Conservation (phyloP, 371 early-diverging fungal species). For the Apophysomyces variabilis region DNA sequence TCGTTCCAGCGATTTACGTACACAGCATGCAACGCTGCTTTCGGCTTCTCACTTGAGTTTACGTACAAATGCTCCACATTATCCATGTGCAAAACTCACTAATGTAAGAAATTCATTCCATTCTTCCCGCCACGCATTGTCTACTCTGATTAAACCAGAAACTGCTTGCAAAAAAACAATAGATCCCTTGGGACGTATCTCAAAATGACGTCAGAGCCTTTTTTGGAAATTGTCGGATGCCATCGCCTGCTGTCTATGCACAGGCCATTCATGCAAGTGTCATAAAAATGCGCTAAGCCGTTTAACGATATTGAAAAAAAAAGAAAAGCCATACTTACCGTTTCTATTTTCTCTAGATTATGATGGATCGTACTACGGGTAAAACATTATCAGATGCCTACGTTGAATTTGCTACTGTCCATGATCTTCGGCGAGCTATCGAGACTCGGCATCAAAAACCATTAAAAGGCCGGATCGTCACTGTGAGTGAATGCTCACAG, state of each 20-base stretch:
- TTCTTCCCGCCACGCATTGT: not conserved
- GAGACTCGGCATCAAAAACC: constrained; percentile 58
- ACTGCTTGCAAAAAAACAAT: not conserved
- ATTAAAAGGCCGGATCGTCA: constrained; percentile 70
- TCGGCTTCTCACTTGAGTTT: not conserved
- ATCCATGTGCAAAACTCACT: constrained; percentile 46
- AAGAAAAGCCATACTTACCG: not conserved
- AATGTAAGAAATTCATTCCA: constrained; percentile 36
- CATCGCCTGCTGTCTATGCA: constrained; percentile 40
- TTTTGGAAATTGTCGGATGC: constrained; percentile 43
- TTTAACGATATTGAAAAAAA: too few species aligned
- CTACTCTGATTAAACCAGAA: not conserved
- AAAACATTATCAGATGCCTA: constrained; percentile 71
- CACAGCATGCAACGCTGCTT: constrained; percentile 3
- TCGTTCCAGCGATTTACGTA: not conserved
- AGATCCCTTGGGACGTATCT: constrained; percentile 66
- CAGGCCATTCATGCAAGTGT: constrained; percentile 58
- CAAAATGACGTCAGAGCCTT: constrained; percentile 58
- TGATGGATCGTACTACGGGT: constrained; percentile 67
- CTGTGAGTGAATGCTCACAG: constrained; percentile 64
- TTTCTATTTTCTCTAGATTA: constrained; percentile 31
- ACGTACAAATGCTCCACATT: constrained; percentile 18
- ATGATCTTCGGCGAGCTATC: constrained; percentile 51
- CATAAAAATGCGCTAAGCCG: not conserved
- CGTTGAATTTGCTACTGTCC: constrained; percentile 60